Evolutionary conservation across 139 green algal species (phyloP).

Genomic region (Chlamydomonas schloesseri): DNA sequence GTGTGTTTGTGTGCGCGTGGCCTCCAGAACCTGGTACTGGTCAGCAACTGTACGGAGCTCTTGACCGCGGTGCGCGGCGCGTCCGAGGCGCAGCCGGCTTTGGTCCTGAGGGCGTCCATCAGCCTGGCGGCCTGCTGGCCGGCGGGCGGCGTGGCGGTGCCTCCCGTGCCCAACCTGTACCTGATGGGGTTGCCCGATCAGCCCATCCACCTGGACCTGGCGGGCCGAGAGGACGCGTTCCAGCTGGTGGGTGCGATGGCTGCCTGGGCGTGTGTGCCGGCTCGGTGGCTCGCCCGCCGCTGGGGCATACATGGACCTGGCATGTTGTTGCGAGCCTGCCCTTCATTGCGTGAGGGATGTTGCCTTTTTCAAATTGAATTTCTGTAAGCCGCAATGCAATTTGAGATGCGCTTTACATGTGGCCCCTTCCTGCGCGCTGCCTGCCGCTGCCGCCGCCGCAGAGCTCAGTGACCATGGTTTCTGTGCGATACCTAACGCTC

Average conservation of each 20-base stretch:
- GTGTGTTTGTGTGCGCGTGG: too few relatives aligned
- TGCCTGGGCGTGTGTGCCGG: too few relatives aligned
- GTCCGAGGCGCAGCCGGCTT: neutral
- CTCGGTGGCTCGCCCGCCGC: too few relatives aligned
- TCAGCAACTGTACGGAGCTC: neutral
- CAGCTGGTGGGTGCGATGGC: neutral
- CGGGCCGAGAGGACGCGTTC: neutral
- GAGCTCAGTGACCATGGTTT: neutral
- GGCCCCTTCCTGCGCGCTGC: too few relatives aligned
- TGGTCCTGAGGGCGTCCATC: neutral
- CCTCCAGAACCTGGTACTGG: neutral
- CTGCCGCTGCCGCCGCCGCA: too few relatives aligned
- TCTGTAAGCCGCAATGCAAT: too few relatives aligned
- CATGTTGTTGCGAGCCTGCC: neutral
- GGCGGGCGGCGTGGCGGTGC: neutral
- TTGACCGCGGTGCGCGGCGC: neutral
- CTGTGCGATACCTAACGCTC: constrained; percentile 3
- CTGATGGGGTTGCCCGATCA: constrained; percentile 8
- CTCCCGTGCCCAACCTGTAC: neutral
- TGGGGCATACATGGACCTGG: too few relatives aligned
- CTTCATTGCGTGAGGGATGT: too few relatives aligned
- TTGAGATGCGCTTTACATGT: too few relatives aligned
- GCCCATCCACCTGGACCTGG: constrained; percentile 6
- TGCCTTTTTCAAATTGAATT: too few relatives aligned
- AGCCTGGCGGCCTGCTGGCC: constrained; percentile 21